Evolutionary conservation across 1,284 basidiomycete genomes (phyloP).

Genomic region (Pyrrhoderma noxium): DNA sequence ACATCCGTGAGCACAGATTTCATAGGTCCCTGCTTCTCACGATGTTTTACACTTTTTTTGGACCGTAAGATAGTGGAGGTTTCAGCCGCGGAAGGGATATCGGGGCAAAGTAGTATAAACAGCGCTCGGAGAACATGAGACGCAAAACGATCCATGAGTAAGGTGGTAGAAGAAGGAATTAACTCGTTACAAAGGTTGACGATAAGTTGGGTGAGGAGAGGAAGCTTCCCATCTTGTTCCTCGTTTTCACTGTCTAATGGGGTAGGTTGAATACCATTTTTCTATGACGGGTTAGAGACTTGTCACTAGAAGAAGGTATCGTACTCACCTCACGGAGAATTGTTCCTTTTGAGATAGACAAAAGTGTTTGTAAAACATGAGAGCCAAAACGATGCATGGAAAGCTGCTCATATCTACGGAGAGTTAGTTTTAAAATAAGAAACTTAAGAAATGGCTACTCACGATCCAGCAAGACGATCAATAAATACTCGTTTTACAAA

Average conservation of each 20-base stretch:
- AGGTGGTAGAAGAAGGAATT: slow-evolving; percentile 48
- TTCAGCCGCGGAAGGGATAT: slow-evolving; percentile 32
- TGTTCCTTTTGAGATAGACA: slow-evolving; percentile 67
- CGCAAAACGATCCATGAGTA: slow-evolving; percentile 78
- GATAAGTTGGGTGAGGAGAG: slow-evolving; percentile 64
- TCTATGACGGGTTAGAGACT: slow-evolving; percentile 33
- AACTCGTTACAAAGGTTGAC: slow-evolving; percentile 70
- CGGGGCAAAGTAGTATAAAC: slow-evolving; percentile 65
- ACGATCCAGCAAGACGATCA: slow-evolving; percentile 81
- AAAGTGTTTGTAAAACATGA: slow-evolving; percentile 86
- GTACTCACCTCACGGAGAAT: slow-evolving; percentile 72
- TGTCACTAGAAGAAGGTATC: background rate
- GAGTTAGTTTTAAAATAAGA: slow-evolving; percentile 7
- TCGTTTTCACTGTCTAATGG: slow-evolving; percentile 34
- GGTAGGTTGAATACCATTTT: slow-evolving; percentile 52
- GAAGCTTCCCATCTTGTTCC: slow-evolving; percentile 56
- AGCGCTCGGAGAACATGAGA: slow-evolving; percentile 82
- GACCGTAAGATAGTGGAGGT: slow-evolving; percentile 46
- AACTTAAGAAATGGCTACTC: slow-evolving; percentile 32
- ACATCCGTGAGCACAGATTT: slow-evolving; percentile 57
- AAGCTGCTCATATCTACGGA: slow-evolving; percentile 55
- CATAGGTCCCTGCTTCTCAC: slow-evolving; percentile 66
- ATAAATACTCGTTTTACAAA: slow-evolving; percentile 83
- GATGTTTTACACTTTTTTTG: slow-evolving; percentile 72
- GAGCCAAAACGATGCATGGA: slow-evolving; percentile 82